Evolutionary conservation across 2,329 filamentous ascomycete species (phyloP), one percentile per base, ranked within the genome.

Genomic region (Botryosphaeria agaves): DNA sequence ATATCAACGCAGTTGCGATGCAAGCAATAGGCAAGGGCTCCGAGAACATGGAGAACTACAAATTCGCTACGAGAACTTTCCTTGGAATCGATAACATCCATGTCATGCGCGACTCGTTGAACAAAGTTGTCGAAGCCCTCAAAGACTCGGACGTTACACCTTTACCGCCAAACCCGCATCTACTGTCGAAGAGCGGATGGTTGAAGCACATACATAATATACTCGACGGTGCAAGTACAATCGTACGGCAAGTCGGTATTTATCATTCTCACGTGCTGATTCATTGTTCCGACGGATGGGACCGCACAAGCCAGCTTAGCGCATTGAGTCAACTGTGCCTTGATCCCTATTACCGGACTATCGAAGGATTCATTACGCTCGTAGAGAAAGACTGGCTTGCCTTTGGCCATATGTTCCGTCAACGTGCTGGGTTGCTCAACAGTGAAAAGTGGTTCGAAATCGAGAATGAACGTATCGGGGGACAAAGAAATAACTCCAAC

Each of bases 261-360:
- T 79, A 83, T 40, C 87, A 94, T 47, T 93, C 85, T 1, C 84
- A 98, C 49, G 87, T 92, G 7, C 61, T 98, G 27, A 93, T 98
- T 29, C 89, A 98, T 54, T 98, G 89, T 55, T 95, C 89, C 2
- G 89, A 98, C 53, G 89, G 89, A 3, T 98, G 89, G 89, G 89
- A 98, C 55, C 77, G 89, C 30, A 98, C 89, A 5, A 87, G 84
- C 45, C 89, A 98, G 56, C 66, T 98, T 30, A 91, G 85, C 45
- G 84, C 85, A 4, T 58, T 98, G 33, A 77, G 84, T 33, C 85
- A 98, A 55, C 66, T 98, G 23, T 87, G 93, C 61, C 67, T 98
- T 6, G 89, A 98, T 47, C 89, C 89, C 0, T 94, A 92, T 53
- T 98, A 84, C 51, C 73, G 89, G 30, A 95, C 89, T 0, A 61